A percentile compares a stretch with the other conserved stretches of the same genome.
Conservation (phyloP, 2,329 filamentous ascomycete genomes). For the Phyllosticta citrichinensis region DNA sequence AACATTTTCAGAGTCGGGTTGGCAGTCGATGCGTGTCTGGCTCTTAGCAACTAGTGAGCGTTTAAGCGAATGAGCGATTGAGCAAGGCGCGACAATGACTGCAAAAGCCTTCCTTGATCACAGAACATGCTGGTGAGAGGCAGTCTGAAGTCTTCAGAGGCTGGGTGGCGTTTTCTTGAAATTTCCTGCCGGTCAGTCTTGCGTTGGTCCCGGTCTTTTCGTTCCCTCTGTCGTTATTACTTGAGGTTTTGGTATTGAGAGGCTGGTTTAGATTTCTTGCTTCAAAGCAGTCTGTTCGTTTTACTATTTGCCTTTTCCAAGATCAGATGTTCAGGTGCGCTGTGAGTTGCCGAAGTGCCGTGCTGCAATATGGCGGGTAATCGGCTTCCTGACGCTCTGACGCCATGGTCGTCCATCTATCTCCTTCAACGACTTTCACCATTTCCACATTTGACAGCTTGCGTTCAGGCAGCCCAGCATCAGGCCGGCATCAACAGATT, state of each 20-base stretch:
- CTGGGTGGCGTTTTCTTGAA: too few species aligned
- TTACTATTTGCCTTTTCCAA: neutral
- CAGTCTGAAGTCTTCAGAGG: too few species aligned
- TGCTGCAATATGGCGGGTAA: too few species aligned
- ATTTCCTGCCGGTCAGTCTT: neutral
- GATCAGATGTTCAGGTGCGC: too few species aligned
- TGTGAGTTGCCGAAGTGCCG: too few species aligned
- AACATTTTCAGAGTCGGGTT: conserved; percentile 29
- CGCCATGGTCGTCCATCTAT: too few species aligned
- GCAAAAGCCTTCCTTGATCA: neutral
- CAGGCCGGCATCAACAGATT: too few species aligned
- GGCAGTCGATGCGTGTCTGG: conserved; percentile 40
- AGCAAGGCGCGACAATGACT: neutral
- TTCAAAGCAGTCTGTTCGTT: neutral
- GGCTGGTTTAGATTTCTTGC: neutral
- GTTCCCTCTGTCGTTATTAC: neutral
- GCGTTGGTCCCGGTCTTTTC: neutral
- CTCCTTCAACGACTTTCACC: too few species aligned
- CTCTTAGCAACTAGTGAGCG: conserved; percentile 24
- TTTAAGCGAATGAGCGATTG: neutral
- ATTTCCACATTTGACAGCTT: too few species aligned
- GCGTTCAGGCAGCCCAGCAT: too few species aligned
- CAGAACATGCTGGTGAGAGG: too few species aligned
- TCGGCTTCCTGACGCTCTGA: too few species aligned
- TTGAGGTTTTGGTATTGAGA: neutral